Conservation (phyloP, 1,284 basidiomycete genomes). For the Pseudozyma flocculosa region DNA sequence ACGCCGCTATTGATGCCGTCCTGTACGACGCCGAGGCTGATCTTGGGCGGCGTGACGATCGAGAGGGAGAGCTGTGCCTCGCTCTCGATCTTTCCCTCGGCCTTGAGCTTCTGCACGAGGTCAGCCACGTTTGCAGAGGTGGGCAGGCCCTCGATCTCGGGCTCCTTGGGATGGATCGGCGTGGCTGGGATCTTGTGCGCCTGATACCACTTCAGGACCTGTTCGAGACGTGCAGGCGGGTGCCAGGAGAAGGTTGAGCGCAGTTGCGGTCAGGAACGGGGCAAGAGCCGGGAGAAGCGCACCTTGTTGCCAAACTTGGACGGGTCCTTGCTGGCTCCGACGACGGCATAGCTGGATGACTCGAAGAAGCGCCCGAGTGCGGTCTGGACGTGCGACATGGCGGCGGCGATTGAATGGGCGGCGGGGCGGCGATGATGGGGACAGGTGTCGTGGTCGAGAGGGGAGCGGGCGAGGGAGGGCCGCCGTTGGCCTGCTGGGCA, state of each 20-base stretch:
- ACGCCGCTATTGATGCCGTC: slow-evolving; percentile 32
- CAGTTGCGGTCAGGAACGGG: neutral
- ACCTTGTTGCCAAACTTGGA: slow-evolving; percentile 54
- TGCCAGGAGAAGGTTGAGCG: neutral
- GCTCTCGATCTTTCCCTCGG: neutral
- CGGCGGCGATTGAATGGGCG: neutral
- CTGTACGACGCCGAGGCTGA: slow-evolving; percentile 44
- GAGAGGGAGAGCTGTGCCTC: slow-evolving; percentile 40
- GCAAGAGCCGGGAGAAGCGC: slow-evolving; percentile 1
- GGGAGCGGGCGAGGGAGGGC: no score
- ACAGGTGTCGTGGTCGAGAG: no score
- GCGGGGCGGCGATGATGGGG: neutral
- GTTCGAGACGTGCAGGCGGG: neutral
- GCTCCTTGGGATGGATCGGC: slow-evolving; percentile 49
- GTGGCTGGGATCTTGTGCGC: slow-evolving; percentile 35
- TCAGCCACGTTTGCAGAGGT: slow-evolving; percentile 18
- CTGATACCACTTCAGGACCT: slow-evolving; percentile 54
- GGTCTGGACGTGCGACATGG: slow-evolving; percentile 26
- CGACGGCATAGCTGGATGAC: slow-evolving; percentile 43
- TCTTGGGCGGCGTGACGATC: slow-evolving; percentile 50
- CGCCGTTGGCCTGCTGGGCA: no score
- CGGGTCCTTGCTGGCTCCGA: slow-evolving; percentile 49
- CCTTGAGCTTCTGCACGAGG: slow-evolving; percentile 6
- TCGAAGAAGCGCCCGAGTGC: slow-evolving; percentile 40
- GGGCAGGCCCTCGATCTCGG: slow-evolving; percentile 31